A percentile compares a stretch with the other conserved stretches of the same genome.
These are phyloP conservation scores for Candida coleopterorum DNA, from an alignment of 805 yeast species.

Conservation along the genomic window DNA sequence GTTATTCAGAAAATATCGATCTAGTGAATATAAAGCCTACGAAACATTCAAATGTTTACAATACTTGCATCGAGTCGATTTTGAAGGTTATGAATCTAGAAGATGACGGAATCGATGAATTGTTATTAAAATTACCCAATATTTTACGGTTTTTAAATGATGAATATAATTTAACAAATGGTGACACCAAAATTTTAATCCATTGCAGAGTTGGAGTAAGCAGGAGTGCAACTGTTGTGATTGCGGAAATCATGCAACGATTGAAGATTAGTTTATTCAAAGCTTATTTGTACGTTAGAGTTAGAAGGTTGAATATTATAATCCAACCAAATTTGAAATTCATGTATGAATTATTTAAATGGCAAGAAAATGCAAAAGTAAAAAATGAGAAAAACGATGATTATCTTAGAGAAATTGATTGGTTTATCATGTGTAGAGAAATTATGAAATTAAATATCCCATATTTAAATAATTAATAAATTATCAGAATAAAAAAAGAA, in stretches of 20 bases:
- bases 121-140: constrained; percentile 55
- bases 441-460: constrained; percentile 73
- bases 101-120: constrained; percentile 87
- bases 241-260: constrained; percentile 89
- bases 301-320: constrained; percentile 81
- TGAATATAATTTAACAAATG: constrained; percentile 18
- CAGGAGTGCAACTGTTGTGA: constrained; percentile 90
- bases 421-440: constrained; percentile 84
- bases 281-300: constrained; percentile 87
- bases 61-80: constrained; percentile 37
- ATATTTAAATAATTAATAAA: constrained; percentile 35
- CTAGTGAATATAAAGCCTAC: constrained; percentile 21
- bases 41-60: constrained; percentile 1
- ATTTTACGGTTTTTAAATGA: constrained; percentile 63
- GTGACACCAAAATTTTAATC: constrained; percentile 46
- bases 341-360: constrained; percentile 79
- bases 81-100: constrained; percentile 69
- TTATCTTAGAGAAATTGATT: constrained; percentile 63
- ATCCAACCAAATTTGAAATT: constrained; percentile 91
- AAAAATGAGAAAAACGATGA: constrained; percentile 1
- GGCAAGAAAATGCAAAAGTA: constrained; percentile 30
- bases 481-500: too few relatives aligned
- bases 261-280: constrained; percentile 60
- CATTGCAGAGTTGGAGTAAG: constrained; percentile 97
- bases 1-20: constrained; percentile 25